These are phyloP conservation scores for Streptanthus diversifolius DNA, from an alignment of 345 rosid genomes.

Conservation along the genomic window DNA sequence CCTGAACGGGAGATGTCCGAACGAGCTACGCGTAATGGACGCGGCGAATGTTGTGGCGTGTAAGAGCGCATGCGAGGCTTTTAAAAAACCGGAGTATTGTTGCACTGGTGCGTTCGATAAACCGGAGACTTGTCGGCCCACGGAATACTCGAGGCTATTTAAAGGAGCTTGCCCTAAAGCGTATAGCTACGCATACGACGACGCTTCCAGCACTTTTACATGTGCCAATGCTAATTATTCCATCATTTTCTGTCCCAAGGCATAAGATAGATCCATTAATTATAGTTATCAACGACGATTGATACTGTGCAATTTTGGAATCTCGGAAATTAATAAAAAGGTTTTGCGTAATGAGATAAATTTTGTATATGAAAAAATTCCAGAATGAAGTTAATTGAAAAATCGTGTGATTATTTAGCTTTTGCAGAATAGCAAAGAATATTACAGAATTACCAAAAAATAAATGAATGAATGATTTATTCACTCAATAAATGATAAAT, in stretches of 20 bases:
- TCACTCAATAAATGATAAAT: too few relatives aligned
- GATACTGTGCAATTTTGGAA: too few relatives aligned
- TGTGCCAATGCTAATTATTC: slow-evolving; percentile 64
- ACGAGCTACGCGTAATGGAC: slow-evolving; percentile 44
- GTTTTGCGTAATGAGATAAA: not conserved
- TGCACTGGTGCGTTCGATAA: slow-evolving; percentile 59
- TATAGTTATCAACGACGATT: not conserved
- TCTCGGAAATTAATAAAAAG: not conserved
- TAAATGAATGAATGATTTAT: too few relatives aligned
- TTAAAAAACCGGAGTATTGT: slow-evolving; percentile 61
- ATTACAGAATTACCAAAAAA: too few relatives aligned
- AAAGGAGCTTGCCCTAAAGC: slow-evolving; percentile 79
- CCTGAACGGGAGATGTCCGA: slow-evolving; percentile 61
- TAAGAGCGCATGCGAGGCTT: slow-evolving; percentile 79
- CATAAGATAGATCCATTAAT: not conserved
- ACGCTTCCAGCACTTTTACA: slow-evolving; percentile 70
- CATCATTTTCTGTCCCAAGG: slow-evolving; percentile 56
- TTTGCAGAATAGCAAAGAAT: too few relatives aligned
- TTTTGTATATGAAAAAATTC: not conserved
- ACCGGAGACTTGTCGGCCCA: slow-evolving; percentile 69
- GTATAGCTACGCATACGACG: slow-evolving; percentile 90
- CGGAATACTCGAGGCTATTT: slow-evolving; percentile 61
- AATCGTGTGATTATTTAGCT: too few relatives aligned
- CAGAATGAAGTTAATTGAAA: not conserved
- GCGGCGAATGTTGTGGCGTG: slow-evolving; percentile 58